phyloP scores from a whole-genome alignment of 163 green algal species.

The Smithsoniella earleae region DNA sequence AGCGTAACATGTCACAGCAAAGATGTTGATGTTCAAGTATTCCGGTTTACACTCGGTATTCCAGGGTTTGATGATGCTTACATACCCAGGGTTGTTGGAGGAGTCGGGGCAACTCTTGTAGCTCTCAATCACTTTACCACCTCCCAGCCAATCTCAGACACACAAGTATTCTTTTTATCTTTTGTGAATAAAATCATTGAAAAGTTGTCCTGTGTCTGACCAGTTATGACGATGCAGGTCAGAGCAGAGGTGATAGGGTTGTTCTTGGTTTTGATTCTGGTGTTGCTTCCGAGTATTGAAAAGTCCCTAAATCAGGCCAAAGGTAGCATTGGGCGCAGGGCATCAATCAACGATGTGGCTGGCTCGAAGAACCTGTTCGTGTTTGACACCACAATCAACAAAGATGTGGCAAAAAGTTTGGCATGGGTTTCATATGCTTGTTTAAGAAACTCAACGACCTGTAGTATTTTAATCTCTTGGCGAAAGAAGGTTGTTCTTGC shows the following conservation, averaged over 20 bases:
- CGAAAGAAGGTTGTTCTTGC: not conserved
- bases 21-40: conserved; percentile 69
- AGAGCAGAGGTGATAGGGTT: conserved; percentile 56
- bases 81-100: conserved; percentile 66
- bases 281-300: conserved; percentile 59
- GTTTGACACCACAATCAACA: not conserved
- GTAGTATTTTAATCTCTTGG: conserved; percentile 46
- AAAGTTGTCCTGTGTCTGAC: not conserved
- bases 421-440: conserved; percentile 74
- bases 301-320: conserved; percentile 53
- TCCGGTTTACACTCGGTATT: conserved; percentile 84
- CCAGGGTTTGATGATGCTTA: conserved; percentile 72
- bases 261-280: conserved; percentile 49
- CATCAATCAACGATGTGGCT: conserved; percentile 39
- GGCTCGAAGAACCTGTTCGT: not conserved
- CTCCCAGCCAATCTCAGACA: conserved; percentile 5
- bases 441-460: conserved; percentile 74
- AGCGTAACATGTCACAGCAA: too few species aligned
- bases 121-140: conserved; percentile 60
- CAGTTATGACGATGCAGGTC: conserved; percentile 41
- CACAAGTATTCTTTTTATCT: conserved; percentile 49
- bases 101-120: conserved; percentile 48
- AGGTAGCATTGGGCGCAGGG: conserved; percentile 48
- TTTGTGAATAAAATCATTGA: not conserved
- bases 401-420: conserved; percentile 49